Percentiles rank a stretch among this genome's conserved stretches.
Conservation (phyloP, 1,284 basidiomycete genomes). For the Heliocybe sulcata region DNA sequence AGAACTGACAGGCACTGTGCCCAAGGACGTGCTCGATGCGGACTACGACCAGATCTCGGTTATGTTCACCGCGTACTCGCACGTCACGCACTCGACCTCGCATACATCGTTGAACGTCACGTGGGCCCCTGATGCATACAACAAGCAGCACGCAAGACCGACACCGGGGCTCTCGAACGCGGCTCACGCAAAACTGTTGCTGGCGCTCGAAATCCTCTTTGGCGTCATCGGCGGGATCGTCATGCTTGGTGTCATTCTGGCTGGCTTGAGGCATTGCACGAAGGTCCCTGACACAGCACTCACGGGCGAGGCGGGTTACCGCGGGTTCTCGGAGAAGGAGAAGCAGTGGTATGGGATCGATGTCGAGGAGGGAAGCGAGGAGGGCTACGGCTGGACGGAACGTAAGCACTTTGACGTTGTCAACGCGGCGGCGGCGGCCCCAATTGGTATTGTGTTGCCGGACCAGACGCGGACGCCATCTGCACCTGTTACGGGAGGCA, state of each 20-base stretch:
- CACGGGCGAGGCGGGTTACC: constrained; percentile 46
- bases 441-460: neutral
- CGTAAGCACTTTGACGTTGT: neutral
- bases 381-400: constrained; percentile 17
- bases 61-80: constrained; percentile 60
- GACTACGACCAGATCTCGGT: constrained; percentile 33
- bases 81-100: constrained; percentile 62
- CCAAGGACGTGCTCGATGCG: constrained; percentile 27
- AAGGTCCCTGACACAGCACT: constrained; percentile 51
- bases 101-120: constrained; percentile 52
- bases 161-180: constrained; percentile 28
- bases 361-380: constrained; percentile 16
- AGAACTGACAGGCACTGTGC: constrained; percentile 47
- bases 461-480: neutral
- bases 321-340: constrained; percentile 53
- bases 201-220: constrained; percentile 57
- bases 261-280: constrained; percentile 45
- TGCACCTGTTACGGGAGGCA: neutral
- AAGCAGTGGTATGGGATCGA: constrained; percentile 60
- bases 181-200: constrained; percentile 39
- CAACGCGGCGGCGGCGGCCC: neutral
- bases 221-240: constrained; percentile 54
- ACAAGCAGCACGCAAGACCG: constrained; percentile 21
- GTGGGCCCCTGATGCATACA: constrained; percentile 30
- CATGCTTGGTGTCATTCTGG: constrained; percentile 45